Base-by-base conservation (phyloP, 495 filamentous ascomycete genomes). In the Geoglossum glabrum region DNA sequence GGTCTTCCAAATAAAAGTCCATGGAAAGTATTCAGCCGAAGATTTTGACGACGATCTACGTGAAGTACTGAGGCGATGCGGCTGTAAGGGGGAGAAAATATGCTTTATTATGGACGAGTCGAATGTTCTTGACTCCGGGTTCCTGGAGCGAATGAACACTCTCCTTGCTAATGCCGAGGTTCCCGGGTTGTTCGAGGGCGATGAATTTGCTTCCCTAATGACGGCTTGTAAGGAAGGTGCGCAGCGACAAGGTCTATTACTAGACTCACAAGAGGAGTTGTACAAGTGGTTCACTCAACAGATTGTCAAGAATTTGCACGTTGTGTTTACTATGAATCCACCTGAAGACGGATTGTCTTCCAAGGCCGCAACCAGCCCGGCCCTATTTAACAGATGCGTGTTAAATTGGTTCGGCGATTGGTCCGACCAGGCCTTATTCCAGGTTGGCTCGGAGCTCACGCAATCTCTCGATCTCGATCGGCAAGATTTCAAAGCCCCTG, bases 201-300 rank as follows among this genome's bases (percentile, higher is more conserved):
- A 99, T 64, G 92, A 97, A 54, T 87, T 90, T 61, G 86, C 92
- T 4, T 84, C 92, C 28, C 72, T 99, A 61, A 97, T 99, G 92
- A 97, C 93, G 17, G 86, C 88, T 57, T 97, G 93, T 73, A 96
- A 93, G 66, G 92, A 99, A 71, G 93, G 92, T 49, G 92, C 92
- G 13, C 93, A 97, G 67, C 83, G 92, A 10, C 93, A 99, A 74
- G 92, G 92, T 13, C 73, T 95, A 45, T 78, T 97, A 47, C 79
- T 97, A 0, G 92, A 99, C 71, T 96, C 90, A 0, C 88, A 95
- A 65, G 92, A 99, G 72, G 92, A 99, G 71, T 75, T 97, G 1
- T 97, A 99, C 75, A 96, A 95, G 70, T 99, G 92, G 92, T 99
- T 99, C 72, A 99, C 93, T 0, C 85, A 93, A 59, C 92, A 99